phyloP scores from a whole-genome alignment of 805 yeast genomes.

The Starmerella kuoi region DNA sequence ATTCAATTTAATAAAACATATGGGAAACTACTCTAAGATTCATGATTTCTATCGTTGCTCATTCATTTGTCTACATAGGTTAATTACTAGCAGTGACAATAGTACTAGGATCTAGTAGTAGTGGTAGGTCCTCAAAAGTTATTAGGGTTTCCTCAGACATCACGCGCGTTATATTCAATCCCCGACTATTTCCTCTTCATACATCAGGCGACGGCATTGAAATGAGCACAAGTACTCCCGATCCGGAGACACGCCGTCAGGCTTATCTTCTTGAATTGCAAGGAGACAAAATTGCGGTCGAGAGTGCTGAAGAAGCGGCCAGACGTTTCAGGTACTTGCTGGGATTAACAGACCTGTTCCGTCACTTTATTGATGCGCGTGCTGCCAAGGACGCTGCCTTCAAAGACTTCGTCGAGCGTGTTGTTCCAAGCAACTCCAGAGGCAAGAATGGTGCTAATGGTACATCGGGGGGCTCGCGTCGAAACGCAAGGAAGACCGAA shows the following conservation, averaged over 20 bases:
- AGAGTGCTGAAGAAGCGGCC: constrained; percentile 48
- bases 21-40: no score
- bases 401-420: constrained; percentile 26
- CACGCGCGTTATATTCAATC: no score
- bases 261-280: constrained; percentile 27
- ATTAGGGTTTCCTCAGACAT: no score
- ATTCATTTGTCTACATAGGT: no score
- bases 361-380: constrained; percentile 73
- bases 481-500: constrained; percentile 71
- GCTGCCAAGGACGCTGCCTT: constrained; percentile 68
- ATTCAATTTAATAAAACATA: no score
- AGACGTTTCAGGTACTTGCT: constrained; percentile 68
- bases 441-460: constrained; percentile 18
- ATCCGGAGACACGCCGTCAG: constrained; percentile 22
- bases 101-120: no score
- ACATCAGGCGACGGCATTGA: no score
- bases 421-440: constrained; percentile 16
- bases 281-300: constrained; percentile 19
- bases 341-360: constrained; percentile 72
- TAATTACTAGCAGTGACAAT: no score
- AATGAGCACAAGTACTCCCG: constrained; percentile 10
- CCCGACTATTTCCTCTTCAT: no score
- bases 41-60: no score
- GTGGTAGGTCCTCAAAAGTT: no score
- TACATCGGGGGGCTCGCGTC: constrained; percentile 27